Evolutionary conservation across 2,329 filamentous ascomycete genomes (phyloP).

Genomic region (Atkinsonella hypoxylon): DNA sequence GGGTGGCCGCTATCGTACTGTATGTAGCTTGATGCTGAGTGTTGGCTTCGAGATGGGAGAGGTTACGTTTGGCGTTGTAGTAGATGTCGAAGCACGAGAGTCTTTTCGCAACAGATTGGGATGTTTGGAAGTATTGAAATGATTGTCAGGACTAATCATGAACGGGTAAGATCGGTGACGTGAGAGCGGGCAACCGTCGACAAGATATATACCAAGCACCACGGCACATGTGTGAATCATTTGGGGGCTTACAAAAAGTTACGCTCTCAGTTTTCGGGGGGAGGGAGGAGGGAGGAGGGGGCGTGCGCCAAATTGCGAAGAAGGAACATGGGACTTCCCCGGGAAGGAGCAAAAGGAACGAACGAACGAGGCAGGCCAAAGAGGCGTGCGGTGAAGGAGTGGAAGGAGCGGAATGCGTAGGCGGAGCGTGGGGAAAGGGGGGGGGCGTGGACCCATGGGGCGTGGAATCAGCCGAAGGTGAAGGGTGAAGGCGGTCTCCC

Average conservation of each 20-base stretch:
- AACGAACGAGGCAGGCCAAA: neutral
- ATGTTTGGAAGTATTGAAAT: neutral
- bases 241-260: slow-evolving; percentile 2
- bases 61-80: neutral
- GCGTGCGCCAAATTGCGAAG: neutral
- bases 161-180: neutral
- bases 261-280: too few species aligned
- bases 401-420: neutral
- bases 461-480: neutral
- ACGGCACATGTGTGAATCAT: slow-evolving; percentile 14
- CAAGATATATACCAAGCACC: slow-evolving; percentile 12
- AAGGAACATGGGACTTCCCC: neutral
- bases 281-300: neutral
- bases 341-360: slow-evolving; percentile 1
- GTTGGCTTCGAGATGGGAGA: neutral
- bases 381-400: neutral
- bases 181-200: slow-evolving; percentile 3
- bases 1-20: neutral
- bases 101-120: neutral
- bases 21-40: neutral
- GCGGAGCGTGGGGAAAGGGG: neutral
- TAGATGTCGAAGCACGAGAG: neutral
- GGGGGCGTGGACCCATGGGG: neutral
- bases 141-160: neutral
- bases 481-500: neutral